Conservation (phyloP, 2,329 filamentous ascomycete species). For the Calonectria pteridis region DNA sequence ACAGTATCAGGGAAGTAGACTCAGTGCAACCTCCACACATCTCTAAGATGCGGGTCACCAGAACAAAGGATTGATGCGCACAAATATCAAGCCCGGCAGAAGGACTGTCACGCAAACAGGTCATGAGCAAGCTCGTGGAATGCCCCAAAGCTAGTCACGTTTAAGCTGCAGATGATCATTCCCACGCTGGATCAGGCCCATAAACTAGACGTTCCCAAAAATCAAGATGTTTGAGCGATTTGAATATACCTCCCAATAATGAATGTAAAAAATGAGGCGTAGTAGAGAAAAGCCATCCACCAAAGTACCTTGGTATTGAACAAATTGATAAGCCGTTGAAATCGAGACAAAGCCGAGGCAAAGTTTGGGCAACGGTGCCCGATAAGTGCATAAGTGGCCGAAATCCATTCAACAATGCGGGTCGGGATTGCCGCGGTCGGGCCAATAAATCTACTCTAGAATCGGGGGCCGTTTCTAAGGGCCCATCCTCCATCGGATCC, state of each 20-base stretch:
- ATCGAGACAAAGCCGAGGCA: constrained; percentile 1
- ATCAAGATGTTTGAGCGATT: neutral
- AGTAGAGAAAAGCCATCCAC: too few species aligned
- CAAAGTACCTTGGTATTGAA: neutral
- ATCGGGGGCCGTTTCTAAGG: neutral
- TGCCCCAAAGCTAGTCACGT: neutral
- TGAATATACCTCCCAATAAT: neutral
- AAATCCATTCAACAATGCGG: constrained; percentile 31
- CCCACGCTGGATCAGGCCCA: neutral
- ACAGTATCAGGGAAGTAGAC: neutral
- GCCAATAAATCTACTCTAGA: constrained; percentile 35
- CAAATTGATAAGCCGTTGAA: neutral
- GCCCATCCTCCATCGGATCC: neutral
- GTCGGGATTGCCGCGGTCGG: constrained; percentile 40
- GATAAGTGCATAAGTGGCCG: constrained; percentile 38
- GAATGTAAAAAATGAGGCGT: too few species aligned
- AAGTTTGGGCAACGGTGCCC: neutral
- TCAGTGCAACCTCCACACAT: neutral
- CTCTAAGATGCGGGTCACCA: too few species aligned
- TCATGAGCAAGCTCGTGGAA: neutral
- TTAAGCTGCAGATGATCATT: neutral
- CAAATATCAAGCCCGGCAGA: neutral
- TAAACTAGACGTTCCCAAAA: neutral
- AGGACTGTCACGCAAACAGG: neutral
- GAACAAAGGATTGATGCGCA: neutral